These are phyloP conservation scores for Plenodomus tracheiphilus DNA, from an alignment of 2,329 filamentous ascomycete species.

Conservation along the genomic window DNA sequence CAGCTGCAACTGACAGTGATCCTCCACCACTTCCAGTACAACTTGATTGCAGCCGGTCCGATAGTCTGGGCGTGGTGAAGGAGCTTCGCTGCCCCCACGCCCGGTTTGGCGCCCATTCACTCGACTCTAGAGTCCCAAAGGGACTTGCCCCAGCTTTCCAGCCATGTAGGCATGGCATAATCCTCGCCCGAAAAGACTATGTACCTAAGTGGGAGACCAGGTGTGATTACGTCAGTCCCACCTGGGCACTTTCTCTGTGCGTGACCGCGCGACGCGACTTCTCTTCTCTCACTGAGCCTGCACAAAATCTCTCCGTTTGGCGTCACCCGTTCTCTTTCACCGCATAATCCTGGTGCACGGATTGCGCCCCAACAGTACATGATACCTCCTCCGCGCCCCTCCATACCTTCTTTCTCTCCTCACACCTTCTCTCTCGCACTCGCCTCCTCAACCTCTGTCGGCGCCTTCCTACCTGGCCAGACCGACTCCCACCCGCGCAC, in stretches of 20 bases:
- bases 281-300: background rate
- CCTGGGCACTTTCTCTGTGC: background rate
- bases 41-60: too few species aligned
- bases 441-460: background rate
- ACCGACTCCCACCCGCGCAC: background rate
- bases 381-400: background rate
- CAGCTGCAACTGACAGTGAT: too few species aligned
- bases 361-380: constrained; percentile 1
- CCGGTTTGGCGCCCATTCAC: too few species aligned
- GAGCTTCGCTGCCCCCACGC: too few species aligned
- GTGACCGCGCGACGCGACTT: background rate
- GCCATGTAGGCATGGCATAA: too few species aligned
- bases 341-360: background rate
- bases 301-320: background rate
- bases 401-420: background rate
- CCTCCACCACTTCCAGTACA: too few species aligned
- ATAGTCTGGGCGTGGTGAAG: too few species aligned
- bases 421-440: background rate
- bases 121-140: too few species aligned
- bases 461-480: background rate
- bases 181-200: too few species aligned
- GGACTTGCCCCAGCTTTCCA: too few species aligned
- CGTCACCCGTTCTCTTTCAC: background rate
- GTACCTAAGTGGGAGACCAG: too few species aligned
- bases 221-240: background rate